Evolutionary conservation across 768 basidiomycete species (phyloP).

Genomic region (Phaffia tasmanica): DNA sequence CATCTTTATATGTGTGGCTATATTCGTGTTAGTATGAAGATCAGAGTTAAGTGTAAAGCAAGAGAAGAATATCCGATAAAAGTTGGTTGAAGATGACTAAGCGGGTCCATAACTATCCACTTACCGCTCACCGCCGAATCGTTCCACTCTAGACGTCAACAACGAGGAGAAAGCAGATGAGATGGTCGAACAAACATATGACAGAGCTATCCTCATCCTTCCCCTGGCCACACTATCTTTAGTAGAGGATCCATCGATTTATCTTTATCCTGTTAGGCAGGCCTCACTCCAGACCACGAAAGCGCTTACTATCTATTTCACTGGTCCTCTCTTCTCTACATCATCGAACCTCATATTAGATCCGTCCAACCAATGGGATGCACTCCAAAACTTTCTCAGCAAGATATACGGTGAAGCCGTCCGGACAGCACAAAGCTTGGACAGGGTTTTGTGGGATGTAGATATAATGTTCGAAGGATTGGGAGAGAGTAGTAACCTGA

Average conservation of each 20-base stretch:
- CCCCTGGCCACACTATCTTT: not conserved
- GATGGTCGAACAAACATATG: no score
- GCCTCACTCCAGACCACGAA: slow-evolving; percentile 9
- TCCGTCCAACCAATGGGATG: slow-evolving; percentile 46
- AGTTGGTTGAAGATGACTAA: no score
- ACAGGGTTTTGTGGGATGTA: slow-evolving; percentile 62
- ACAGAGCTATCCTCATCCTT: slow-evolving; percentile 6
- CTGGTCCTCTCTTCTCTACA: slow-evolving; percentile 4
- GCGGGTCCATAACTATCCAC: no score
- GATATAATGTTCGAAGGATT: slow-evolving; percentile 62
- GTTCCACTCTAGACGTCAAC: no score
- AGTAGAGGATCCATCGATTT: not conserved
- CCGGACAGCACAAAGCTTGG: slow-evolving; percentile 54
- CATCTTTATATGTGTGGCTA: no score
- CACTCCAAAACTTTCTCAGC: slow-evolving; percentile 64
- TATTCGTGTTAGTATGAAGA: no score
- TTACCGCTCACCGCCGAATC: no score
- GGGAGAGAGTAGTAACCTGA: slow-evolving; percentile 34
- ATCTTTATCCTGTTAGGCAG: not conserved
- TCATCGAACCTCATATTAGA: not conserved
- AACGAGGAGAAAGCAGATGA: no score
- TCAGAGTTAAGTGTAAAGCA: no score
- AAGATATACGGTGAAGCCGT: slow-evolving; percentile 79
- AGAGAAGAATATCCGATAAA: no score
- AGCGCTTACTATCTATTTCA: slow-evolving; percentile 13